A percentile compares a stretch with the other conserved stretches of the same genome.
These are phyloP conservation scores for Xylariaceae sp. DNA, from an alignment of 2,329 filamentous ascomycete species.

Conservation along the genomic window DNA sequence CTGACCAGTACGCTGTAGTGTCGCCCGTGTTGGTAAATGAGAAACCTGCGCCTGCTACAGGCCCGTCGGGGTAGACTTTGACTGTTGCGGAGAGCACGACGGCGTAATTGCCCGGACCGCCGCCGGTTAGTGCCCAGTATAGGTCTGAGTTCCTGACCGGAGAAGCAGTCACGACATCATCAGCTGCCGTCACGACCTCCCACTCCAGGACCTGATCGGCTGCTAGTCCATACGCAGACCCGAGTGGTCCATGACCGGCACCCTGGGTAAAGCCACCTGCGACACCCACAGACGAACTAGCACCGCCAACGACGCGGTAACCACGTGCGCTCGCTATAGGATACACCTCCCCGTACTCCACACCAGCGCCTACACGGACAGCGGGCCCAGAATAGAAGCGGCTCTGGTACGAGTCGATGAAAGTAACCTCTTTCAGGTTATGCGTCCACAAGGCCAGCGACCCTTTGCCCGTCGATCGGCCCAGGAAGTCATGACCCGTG, in stretches of 20 bases:
- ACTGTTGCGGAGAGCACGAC: slow-evolving; percentile 3
- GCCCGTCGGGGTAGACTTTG: slow-evolving; percentile 1
- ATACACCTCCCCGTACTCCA: slow-evolving; percentile 4
- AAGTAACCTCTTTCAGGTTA: slow-evolving; percentile 25
- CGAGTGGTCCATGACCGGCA: slow-evolving; percentile 35
- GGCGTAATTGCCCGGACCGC: slow-evolving; percentile 9
- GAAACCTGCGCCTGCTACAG: slow-evolving; percentile 3
- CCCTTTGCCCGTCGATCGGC: slow-evolving; percentile 27
- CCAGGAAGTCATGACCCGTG: slow-evolving; percentile 29
- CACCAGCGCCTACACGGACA: slow-evolving; percentile 1
- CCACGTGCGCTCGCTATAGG: not conserved
- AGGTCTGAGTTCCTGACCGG: slow-evolving; percentile 17
- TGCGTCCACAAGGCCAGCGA: slow-evolving; percentile 30
- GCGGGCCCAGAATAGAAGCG: slow-evolving; percentile 22
- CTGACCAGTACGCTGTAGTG: not conserved
- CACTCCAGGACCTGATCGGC: slow-evolving; percentile 54
- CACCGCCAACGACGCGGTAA: slow-evolving; percentile 4
- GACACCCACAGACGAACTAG: slow-evolving; percentile 5
- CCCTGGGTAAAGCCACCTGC: slow-evolving; percentile 13
- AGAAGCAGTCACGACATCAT: slow-evolving; percentile 42
- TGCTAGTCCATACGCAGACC: slow-evolving; percentile 47
- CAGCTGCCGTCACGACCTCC: slow-evolving; percentile 47
- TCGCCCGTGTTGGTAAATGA: slow-evolving; percentile 2
- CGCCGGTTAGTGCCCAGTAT: slow-evolving; percentile 9
- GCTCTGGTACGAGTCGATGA: slow-evolving; percentile 18